Evolutionary conservation across 805 yeast genomes (phyloP).

Genomic region (Lachancea thermotolerans): DNA sequence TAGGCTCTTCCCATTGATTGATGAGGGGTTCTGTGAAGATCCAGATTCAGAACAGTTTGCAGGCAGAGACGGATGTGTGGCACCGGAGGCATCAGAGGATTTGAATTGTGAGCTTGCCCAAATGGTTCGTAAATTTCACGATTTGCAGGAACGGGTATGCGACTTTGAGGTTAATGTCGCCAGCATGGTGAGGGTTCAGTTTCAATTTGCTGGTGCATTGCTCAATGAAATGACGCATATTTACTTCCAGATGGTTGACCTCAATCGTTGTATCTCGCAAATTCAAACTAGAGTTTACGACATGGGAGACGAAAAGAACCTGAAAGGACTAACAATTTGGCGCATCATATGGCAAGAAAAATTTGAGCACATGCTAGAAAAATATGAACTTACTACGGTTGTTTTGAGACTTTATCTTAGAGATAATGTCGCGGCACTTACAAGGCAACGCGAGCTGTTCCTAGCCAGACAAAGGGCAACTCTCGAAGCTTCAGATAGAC

Average conservation of each 20-base stretch:
- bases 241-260: slow-evolving; percentile 27
- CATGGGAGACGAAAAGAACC: slow-evolving; percentile 15
- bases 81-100: slow-evolving; percentile 26
- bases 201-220: slow-evolving; percentile 31
- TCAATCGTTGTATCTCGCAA: slow-evolving; percentile 25
- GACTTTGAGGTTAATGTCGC: slow-evolving; percentile 34
- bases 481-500: slow-evolving; percentile 2
- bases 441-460: slow-evolving; percentile 30
- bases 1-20: slow-evolving; percentile 18
- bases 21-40: slow-evolving; percentile 28
- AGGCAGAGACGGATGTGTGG: slow-evolving; percentile 23
- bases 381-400: slow-evolving; percentile 28
- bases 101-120: slow-evolving; percentile 29
- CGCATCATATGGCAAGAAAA: slow-evolving; percentile 23
- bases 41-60: slow-evolving; percentile 28
- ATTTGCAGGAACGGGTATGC: slow-evolving; percentile 27
- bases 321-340: slow-evolving; percentile 27
- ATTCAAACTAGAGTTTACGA: slow-evolving; percentile 23
- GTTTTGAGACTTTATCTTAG: slow-evolving; percentile 28
- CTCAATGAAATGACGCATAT: slow-evolving; percentile 31
- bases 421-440: slow-evolving; percentile 28
- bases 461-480: slow-evolving; percentile 23
- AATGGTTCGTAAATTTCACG: slow-evolving; percentile 27
- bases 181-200: slow-evolving; percentile 32
- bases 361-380: slow-evolving; percentile 23